Evolutionary conservation across 352 stramenopile species (phyloP).

Genomic region (Blastocystis sp.): DNA sequence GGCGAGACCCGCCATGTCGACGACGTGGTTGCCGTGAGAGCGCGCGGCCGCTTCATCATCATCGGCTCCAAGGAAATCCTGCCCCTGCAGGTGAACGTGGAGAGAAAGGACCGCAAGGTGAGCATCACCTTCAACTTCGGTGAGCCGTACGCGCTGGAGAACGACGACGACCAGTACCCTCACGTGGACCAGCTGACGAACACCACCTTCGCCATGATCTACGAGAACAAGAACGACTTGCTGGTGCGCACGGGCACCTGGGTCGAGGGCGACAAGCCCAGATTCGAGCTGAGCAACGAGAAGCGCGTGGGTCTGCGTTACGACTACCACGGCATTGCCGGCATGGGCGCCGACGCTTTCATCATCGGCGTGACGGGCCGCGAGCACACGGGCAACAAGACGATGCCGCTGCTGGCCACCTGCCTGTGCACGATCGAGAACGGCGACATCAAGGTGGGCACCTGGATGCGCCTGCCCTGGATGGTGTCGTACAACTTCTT

Average conservation of each 20-base stretch:
- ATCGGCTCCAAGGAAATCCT: constrained; percentile 14
- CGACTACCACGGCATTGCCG: constrained; percentile 41
- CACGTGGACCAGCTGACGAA: constrained; percentile 29
- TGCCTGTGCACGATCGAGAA: constrained; percentile 12
- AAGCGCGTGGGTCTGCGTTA: not conserved
- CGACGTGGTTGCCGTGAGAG: constrained; percentile 7
- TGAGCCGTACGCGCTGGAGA: not conserved
- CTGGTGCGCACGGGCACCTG: not conserved
- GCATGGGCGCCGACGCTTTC: constrained; percentile 39
- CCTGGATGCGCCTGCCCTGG: constrained; percentile 21
- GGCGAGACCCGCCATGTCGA: not conserved
- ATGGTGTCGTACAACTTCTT: constrained; percentile 47
- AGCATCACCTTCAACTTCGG: not conserved
- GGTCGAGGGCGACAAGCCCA: not conserved
- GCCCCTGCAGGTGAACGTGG: constrained; percentile 14
- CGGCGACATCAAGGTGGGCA: constrained; percentile 10
- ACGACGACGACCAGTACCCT: constrained; percentile 17
- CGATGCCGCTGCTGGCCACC: not conserved
- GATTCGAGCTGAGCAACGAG: not conserved
- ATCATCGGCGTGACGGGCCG: constrained; percentile 37
- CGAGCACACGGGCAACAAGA: not conserved
- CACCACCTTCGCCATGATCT: constrained; percentile 31
- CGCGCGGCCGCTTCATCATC: not conserved
- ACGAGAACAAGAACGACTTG: not conserved
- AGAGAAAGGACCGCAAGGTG: not conserved